Base-by-base conservation (phyloP, 371 early-diverging fungal species). In the Mortierella sp. region DNA sequence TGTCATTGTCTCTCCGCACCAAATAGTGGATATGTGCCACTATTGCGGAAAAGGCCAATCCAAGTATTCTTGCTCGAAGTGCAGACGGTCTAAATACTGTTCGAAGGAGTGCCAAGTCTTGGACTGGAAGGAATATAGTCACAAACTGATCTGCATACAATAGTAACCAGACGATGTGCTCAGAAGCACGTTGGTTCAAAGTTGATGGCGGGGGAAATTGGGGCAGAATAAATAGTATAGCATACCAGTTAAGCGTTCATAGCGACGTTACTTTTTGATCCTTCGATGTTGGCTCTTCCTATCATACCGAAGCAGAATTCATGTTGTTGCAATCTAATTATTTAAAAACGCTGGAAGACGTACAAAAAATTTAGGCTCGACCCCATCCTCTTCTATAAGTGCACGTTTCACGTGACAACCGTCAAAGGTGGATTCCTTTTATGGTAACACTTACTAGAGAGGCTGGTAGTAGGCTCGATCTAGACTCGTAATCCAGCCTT, bases 61-160 rank as follows among this genome's bases (percentile, higher is more conserved):
- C 66, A 65, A 66, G 66, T 72, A 66, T 66, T 51, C 51, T 65
- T 72, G 72, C 66, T 43, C 72, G 58, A 72, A 65, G 66, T 72
- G 72, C 66, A 65, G 20, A 43, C 60, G 52, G 60, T 20, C 72
- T 39, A 72, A 72, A 65, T 72, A 72, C 61, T 72, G 72, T 40
- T 72, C 72, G 62, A 72, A 54, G 72, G 72, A 72, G 66, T 72
- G 72, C 72, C 72, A 65, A 72, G 37, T 40, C 66, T 72, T 72
- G 72, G 72, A 72, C 72, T 72, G 72, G 72, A 72, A 72, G 72
- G 72, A 72, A 40, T 66, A 66, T 66, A 72, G 66, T 43, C 72
- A 72, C 61, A 65, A 72, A 52, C 62, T 72, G 65, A 61, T 72
- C 66, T 72, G 72, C 66, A 39, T 28, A 49, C 61, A 3, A 72